Evolutionary conservation across 2,329 filamentous ascomycete genomes (phyloP).

Genomic region (Tolypocladium album): DNA sequence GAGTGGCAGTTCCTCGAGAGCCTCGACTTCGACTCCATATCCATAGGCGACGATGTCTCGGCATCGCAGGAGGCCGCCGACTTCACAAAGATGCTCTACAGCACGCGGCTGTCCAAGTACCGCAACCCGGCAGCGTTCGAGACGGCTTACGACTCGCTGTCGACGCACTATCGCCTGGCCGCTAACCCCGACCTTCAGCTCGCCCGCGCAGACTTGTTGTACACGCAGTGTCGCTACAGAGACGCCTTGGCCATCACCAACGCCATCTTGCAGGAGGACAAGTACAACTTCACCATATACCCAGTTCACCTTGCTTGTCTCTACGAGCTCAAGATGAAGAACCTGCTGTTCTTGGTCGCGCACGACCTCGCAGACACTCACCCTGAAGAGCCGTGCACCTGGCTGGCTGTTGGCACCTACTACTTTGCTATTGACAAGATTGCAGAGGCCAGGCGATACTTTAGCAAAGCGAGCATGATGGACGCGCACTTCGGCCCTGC

Average conservation of each 20-base stretch:
- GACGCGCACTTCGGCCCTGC: conserved; percentile 94
- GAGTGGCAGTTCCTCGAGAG: conserved; percentile 84
- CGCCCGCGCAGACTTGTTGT: conserved; percentile 80
- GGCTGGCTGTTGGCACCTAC: conserved; percentile 91
- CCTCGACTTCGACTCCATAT: conserved; percentile 80
- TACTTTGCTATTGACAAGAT: conserved; percentile 86
- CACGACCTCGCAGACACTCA: conserved; percentile 89
- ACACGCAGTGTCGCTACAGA: conserved; percentile 88
- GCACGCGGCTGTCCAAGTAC: conserved; percentile 90
- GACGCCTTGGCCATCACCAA: conserved; percentile 79
- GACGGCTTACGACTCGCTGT: conserved; percentile 78
- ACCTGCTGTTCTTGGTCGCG: conserved; percentile 80
- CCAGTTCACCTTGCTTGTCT: conserved; percentile 87
- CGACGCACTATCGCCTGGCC: conserved; percentile 83
- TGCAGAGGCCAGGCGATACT: conserved; percentile 87
- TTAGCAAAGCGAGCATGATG: conserved; percentile 95
- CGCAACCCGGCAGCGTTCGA: conserved; percentile 75
- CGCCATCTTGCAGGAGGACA: conserved; percentile 69
- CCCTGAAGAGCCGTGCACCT: conserved; percentile 82
- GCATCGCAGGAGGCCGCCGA: conserved; percentile 77
- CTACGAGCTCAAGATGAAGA: conserved; percentile 77
- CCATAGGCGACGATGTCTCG: conserved; percentile 51
- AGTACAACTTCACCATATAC: conserved; percentile 81
- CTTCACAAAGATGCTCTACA: conserved; percentile 94
- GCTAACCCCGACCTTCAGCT: conserved; percentile 84